Base-by-base conservation (phyloP, 768 basidiomycete species). In the Leucogyrophana mollusca region DNA sequence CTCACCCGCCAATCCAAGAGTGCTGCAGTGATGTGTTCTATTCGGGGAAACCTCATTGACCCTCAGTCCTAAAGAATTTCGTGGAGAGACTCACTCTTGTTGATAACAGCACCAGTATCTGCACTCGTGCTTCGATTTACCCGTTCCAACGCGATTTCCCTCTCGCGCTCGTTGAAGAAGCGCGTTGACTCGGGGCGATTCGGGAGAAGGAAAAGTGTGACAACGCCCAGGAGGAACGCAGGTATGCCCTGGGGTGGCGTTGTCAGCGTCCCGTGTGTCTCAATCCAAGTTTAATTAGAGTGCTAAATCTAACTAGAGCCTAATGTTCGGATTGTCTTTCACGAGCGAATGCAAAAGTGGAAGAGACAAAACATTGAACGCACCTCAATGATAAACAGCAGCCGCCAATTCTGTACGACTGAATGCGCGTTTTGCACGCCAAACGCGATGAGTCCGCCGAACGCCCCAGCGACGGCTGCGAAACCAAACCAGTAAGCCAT, bases 401-500 rank as follows among this genome's bases (percentile, higher is more conserved):
- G 34, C 34, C 54, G 64, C 65, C 64, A 66, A 40, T 68, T 70
- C 9, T 69, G 58, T 23, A 85, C 62, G 4, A 73, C 54, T 0
- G 72, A 51, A 45, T 81, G 64, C 2, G 71, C 72, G 57, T 88
- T 77, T 53, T 88, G 85, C 9, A 91, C 71, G 1, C 87, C 90
- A 51, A 86, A 91, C 3, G 90, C 88, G 34, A 92, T 78, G 36
- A 90, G 67, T n/a, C 90, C 89, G 11, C 88, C 87, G 49, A 91
- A 91, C 4, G 90, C 90, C 18, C 89, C 89, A 4, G 90, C 86
- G 4, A 89, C 79, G 3, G 89, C 87, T 4, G 89, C 87, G 58
- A 90, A 91, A 8, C 85, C 85, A 50, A 90, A 91, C 85, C 87
- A 90, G 55, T 87, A 80, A 2, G 85, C 87, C 76, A 85, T 77